Evolutionary conservation across 306 rosid genomes (phyloP).

Genomic region (Gillenia trifoliata): DNA sequence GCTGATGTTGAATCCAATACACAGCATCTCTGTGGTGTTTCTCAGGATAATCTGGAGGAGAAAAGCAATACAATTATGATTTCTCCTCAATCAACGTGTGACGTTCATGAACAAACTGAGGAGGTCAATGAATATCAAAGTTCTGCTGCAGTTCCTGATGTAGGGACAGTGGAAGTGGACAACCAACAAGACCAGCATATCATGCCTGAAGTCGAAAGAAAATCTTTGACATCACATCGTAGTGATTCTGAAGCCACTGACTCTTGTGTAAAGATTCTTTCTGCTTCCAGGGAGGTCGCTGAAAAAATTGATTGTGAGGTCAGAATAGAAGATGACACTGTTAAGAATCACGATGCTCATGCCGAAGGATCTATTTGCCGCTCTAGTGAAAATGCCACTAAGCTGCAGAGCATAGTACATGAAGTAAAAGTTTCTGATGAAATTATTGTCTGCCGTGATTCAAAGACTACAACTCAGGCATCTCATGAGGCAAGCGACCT

Average conservation of each 20-base stretch:
- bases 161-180: conserved; percentile 17
- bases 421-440: conserved; percentile 28
- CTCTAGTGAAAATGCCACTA: conserved; percentile 21
- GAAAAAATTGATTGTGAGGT: conserved; percentile 21
- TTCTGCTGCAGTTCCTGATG: conserved; percentile 21
- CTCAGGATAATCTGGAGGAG: conserved; percentile 27
- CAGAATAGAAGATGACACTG: conserved; percentile 13
- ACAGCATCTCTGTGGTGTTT: conserved; percentile 13
- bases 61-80: conserved; percentile 18
- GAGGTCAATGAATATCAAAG: conserved; percentile 17
- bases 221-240: conserved; percentile 9
- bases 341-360: conserved; percentile 5
- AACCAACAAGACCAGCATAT: conserved; percentile 16
- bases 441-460: conserved; percentile 7
- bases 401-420: neutral
- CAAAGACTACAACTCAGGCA: conserved; percentile 12
- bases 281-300: conserved; percentile 23
- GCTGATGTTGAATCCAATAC: conserved; percentile 25
- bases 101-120: conserved; percentile 20
- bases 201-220: conserved; percentile 21
- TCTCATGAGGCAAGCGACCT: conserved; percentile 7
- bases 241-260: conserved; percentile 15
- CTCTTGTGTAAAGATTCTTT: neutral
- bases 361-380: conserved; percentile 26
- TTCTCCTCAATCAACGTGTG: conserved; percentile 18